Evolutionary conservation across 2,329 filamentous ascomycete genomes (phyloP), one percentile per base, ranked within the genome.

Genomic region (Scytalidium lignicola): DNA sequence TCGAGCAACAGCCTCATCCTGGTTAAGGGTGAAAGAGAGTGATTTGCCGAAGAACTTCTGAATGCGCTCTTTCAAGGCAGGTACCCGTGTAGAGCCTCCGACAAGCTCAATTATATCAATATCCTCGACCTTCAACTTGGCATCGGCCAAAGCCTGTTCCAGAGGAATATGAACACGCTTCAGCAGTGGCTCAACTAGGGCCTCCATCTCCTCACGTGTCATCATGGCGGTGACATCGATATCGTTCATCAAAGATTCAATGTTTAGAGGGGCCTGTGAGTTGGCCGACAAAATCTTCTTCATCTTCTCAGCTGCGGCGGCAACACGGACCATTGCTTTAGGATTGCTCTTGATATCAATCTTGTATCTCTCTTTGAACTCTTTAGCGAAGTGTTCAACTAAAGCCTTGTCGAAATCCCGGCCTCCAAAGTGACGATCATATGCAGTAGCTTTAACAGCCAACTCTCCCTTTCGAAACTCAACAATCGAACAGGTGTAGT

Each of bases 251-350:
- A 99, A 78, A 29, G 91, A 96, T 76, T 99, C 93, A 64, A 99
- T 95, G 78, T 91, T 97, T 70, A 99, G 73, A 44, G 92, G 90
- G 17, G 92, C 90, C 65, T 87, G 81, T 60, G 91, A 87, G 75
- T 97, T 97, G 67, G 93, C 93, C 29, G 92, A 97, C 49, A 99
- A 78, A 49, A 97, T 85, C 83, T 97, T 97, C 85, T 99, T 99
- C 67, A 95, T 75, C 80, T 96, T 96, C 80, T 99, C 93, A 48
- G 91, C 90, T 50, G 88, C 90, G 54, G 90, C 84, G 40, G 88
- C 80, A 61, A 95, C 88, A 68, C 93, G 90, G 59, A 91, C 83
- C 70, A 86, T 82, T 51, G 92, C 93, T 75, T 96, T 96, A 58
- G 85, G 81, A 74, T 97, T 93, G 59, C 82, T 84, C 70, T 84